A percentile compares a stretch with the other conserved stretches of the same genome.
phyloP scores from a whole-genome alignment of 139 green algal species.

The Helicosporidium sp. region DNA sequence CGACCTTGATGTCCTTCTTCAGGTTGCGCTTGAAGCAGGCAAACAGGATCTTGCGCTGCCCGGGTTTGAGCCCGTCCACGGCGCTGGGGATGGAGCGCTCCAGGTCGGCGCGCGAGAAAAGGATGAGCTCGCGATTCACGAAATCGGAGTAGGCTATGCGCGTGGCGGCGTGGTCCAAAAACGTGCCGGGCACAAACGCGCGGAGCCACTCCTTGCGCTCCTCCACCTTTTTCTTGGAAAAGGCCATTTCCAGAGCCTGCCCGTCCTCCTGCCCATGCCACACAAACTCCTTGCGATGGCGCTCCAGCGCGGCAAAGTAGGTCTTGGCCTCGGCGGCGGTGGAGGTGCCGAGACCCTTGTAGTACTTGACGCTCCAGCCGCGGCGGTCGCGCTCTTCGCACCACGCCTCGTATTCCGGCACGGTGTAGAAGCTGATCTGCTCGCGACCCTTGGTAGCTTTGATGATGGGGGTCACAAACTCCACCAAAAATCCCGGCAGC shows the following conservation, averaged over 20 bases:
- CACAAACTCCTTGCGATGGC: conserved; percentile 72
- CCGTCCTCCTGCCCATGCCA: conserved; percentile 59
- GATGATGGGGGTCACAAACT: conserved; percentile 99
- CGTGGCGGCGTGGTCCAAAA: conserved; percentile 64
- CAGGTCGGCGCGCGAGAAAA: conserved; percentile 81
- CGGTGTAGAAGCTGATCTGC: conserved; percentile 78
- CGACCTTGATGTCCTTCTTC: conserved; percentile 84
- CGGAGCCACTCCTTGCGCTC: conserved; percentile 89
- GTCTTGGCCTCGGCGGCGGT: conserved; percentile 78
- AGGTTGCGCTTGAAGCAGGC: conserved; percentile 94
- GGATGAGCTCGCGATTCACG: conserved; percentile 85
- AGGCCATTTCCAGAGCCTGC: conserved; percentile 82
- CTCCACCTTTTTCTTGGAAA: conserved; percentile 96
- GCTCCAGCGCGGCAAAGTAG: conserved; percentile 79
- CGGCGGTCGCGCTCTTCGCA: conserved; percentile 35
- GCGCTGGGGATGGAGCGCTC: conserved; percentile 88
- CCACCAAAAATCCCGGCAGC: conserved; percentile 80
- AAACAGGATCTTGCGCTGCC: conserved; percentile 97
- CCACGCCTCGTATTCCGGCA: conserved; percentile 97
- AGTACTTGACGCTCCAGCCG: conserved; percentile 98
- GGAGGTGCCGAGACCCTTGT: conserved; percentile 97
- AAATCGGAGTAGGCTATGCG: conserved; percentile 85
- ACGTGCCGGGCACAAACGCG: conserved; percentile 67
- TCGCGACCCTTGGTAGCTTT: conserved; percentile 77
- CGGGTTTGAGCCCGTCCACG: conserved; percentile 93